These are phyloP conservation scores for Colletotrichum euphorbiae DNA, from an alignment of 2,329 filamentous ascomycete species.

Conservation along the genomic window DNA sequence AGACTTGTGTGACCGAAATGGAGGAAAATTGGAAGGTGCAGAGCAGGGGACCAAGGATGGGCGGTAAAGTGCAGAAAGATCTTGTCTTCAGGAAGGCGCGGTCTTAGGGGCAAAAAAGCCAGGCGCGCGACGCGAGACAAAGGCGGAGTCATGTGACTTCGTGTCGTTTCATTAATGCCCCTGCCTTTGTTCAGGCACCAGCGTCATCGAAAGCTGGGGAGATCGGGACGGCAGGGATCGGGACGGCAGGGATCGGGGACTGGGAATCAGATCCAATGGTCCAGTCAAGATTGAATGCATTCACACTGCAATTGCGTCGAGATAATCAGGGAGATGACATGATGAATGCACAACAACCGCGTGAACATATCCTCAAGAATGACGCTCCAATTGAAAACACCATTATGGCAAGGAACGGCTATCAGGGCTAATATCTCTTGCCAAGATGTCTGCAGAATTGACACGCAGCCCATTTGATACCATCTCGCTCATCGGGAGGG, in stretches of 20 bases:
- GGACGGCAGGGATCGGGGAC: not conserved
- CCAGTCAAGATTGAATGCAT: not conserved
- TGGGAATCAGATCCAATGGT: too few species aligned
- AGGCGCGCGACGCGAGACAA: conserved; percentile 48
- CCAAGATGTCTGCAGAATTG: too few species aligned
- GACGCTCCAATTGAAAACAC: too few species aligned
- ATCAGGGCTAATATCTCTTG: too few species aligned
- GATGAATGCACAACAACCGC: too few species aligned
- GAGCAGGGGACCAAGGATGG: not conserved
- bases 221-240: conserved; percentile 28
- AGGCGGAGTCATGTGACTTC: conserved; percentile 49
- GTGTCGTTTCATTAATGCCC: conserved; percentile 30
- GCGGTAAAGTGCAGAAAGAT: not conserved
- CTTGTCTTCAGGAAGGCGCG: conserved; percentile 17
- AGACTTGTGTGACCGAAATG: not conserved
- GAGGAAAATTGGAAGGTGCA: not conserved
- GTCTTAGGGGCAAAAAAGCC: conserved; percentile 6
- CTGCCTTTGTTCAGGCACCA: conserved; percentile 13
- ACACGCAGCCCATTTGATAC: too few species aligned
- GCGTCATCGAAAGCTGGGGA: conserved; percentile 19
- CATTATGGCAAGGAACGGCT: too few species aligned
- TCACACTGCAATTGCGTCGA: not conserved
- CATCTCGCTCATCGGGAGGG: not conserved
- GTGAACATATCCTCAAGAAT: too few species aligned
- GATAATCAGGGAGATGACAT: too few species aligned